Evolutionary conservation across 2,329 filamentous ascomycete genomes (phyloP).

Genomic region (Zasmidium cellare): DNA sequence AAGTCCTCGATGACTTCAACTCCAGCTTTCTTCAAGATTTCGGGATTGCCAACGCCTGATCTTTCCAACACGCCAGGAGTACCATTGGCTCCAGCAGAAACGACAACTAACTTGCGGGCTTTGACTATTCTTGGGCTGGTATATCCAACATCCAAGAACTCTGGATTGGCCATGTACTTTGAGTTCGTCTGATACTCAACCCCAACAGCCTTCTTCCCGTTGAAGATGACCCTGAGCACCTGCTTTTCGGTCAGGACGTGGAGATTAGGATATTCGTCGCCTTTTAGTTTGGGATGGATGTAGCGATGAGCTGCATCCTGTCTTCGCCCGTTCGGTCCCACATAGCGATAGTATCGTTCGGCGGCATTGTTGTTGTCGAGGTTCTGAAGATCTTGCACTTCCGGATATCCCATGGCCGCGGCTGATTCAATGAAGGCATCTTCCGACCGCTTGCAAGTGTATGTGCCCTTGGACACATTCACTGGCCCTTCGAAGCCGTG

Average conservation of each 20-base stretch:
- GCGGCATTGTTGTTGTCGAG: slow-evolving; percentile 45
- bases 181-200: slow-evolving; percentile 55
- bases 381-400: slow-evolving; percentile 55
- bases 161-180: slow-evolving; percentile 41
- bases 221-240: slow-evolving; percentile 48
- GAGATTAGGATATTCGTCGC: slow-evolving; percentile 55
- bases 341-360: slow-evolving; percentile 49
- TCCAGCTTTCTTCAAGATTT: slow-evolving; percentile 45
- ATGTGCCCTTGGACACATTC: slow-evolving; percentile 55
- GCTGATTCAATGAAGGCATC: slow-evolving; percentile 54
- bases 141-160: slow-evolving; percentile 39
- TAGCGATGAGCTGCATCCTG: slow-evolving; percentile 60
- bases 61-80: slow-evolving; percentile 61
- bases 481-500: slow-evolving; percentile 60
- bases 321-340: slow-evolving; percentile 52
- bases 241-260: slow-evolving; percentile 59
- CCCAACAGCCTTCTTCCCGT: slow-evolving; percentile 53
- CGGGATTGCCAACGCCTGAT: slow-evolving; percentile 57
- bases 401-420: slow-evolving; percentile 49
- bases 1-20: slow-evolving; percentile 33
- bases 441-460: slow-evolving; percentile 39
- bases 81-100: slow-evolving; percentile 59
- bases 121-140: slow-evolving; percentile 42
- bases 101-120: slow-evolving; percentile 58
- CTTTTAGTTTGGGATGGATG: slow-evolving; percentile 53